A percentile compares a stretch with the other conserved stretches of the same genome.
Conservation (phyloP, 768 basidiomycete species). For the Pisolithus albus region DNA sequence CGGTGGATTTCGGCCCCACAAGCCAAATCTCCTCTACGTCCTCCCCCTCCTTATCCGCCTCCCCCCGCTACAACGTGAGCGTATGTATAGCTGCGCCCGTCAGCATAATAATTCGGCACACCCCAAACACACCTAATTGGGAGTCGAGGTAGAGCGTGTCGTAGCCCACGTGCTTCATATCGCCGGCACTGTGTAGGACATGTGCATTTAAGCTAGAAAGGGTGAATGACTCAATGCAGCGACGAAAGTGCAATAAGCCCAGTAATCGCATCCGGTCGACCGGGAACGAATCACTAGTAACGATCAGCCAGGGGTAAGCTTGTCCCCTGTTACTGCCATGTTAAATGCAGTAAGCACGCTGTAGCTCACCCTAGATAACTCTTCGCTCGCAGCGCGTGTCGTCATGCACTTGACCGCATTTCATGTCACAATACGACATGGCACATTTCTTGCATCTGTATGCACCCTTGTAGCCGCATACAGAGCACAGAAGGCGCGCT, state of each 20-base stretch:
- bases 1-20: constrained; percentile 24
- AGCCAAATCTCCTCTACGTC: constrained; percentile 24
- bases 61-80: constrained; percentile 25
- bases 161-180: constrained; percentile 16
- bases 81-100: constrained; percentile 21
- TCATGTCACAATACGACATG: constrained; percentile 67
- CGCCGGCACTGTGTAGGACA: not conserved
- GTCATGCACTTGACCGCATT: constrained; percentile 65
- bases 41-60: constrained; percentile 23
- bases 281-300: too few species aligned
- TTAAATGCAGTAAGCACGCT: too few species aligned
- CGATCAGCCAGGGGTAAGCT: too few species aligned
- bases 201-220: not conserved
- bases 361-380: constrained; percentile 29
- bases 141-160: constrained; percentile 26
- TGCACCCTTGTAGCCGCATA: constrained; percentile 78
- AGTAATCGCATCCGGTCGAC: too few species aligned
- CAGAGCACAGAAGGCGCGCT: constrained; percentile 69
- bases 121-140: constrained; percentile 20
- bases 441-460: constrained; percentile 77
- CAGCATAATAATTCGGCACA: constrained; percentile 15
- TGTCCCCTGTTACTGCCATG: too few species aligned
- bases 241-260: not conserved
- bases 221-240: constrained; percentile 13
- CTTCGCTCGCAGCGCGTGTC: constrained; percentile 80